phyloP scores from a whole-genome alignment of 495 filamentous ascomycete genomes.

The Talaromyces ruber region DNA sequence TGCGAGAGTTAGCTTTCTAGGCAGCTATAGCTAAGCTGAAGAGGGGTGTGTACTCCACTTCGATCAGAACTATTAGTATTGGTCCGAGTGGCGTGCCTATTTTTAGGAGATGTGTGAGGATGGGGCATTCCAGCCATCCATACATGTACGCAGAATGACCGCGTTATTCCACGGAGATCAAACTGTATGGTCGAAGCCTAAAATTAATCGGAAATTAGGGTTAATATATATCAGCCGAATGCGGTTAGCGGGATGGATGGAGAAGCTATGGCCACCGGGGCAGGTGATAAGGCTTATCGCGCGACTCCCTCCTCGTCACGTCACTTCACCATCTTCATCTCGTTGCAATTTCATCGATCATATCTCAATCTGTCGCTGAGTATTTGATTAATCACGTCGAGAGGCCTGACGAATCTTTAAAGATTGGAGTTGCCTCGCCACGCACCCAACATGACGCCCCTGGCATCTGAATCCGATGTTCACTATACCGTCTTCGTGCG shows the following conservation, averaged over 20 bases:
- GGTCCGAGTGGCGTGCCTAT: not conserved
- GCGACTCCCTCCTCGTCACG: not conserved
- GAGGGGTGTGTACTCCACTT: not conserved
- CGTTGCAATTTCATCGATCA: not conserved
- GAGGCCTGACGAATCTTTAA: not conserved
- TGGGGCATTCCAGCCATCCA: not conserved
- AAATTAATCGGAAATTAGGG: not conserved
- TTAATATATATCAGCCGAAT: not conserved
- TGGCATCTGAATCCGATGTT: not conserved
- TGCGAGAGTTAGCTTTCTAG: too few species aligned
- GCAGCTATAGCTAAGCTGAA: not conserved
- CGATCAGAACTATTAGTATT: not conserved
- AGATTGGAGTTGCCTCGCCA: not conserved
- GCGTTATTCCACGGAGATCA: not conserved
- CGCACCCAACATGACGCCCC: not conserved
- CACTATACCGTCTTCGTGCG: constrained; percentile 67
- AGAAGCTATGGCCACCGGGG: not conserved
- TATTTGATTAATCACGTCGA: not conserved
- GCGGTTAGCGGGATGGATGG: not conserved
- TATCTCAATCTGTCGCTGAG: not conserved
- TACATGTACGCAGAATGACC: not conserved
- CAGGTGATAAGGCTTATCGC: not conserved
- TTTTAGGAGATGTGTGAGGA: not conserved
- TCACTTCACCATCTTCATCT: not conserved
- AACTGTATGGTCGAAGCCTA: not conserved